phyloP scores from a whole-genome alignment of 345 rosid genomes.

The Rhodamnia rubescens region DNA sequence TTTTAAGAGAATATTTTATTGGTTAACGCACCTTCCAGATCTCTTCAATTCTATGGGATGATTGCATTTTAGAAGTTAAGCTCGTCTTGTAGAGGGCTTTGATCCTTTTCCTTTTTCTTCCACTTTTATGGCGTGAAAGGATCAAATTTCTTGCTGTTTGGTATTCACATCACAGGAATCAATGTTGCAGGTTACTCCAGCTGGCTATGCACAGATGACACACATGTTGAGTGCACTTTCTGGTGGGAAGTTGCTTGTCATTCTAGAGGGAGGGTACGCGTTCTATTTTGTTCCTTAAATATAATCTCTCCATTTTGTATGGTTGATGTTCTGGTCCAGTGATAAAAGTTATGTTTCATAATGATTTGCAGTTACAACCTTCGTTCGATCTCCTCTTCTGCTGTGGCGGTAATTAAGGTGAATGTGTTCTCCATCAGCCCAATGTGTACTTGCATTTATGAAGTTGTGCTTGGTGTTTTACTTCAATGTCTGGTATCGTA shows the following conservation, averaged over 20 bases:
- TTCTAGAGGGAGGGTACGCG: slow-evolving; percentile 95
- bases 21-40: neutral
- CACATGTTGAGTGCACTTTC: slow-evolving; percentile 52
- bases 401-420: slow-evolving; percentile 91
- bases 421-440: slow-evolving; percentile 1
- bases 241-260: slow-evolving; percentile 80
- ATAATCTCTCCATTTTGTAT: neutral
- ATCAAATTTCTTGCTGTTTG: neutral
- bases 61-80: neutral
- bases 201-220: slow-evolving; percentile 86
- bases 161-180: neutral
- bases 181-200: slow-evolving; percentile 58
- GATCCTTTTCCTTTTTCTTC: neutral
- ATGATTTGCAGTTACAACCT: slow-evolving; percentile 75
- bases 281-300: neutral
- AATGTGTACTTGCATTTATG: neutral
- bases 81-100: neutral
- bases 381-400: slow-evolving; percentile 93
- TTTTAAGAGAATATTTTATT: neutral
- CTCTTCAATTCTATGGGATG: neutral
- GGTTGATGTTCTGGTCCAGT: neutral
- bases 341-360: neutral
- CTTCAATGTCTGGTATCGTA: neutral
- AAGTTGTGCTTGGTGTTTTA: neutral
- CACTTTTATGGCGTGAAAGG: neutral